Percentiles rank a stretch among this genome's conserved stretches.
phyloP scores from a whole-genome alignment of 2,329 filamentous ascomycete species.

The Fusarium lyarnte region DNA sequence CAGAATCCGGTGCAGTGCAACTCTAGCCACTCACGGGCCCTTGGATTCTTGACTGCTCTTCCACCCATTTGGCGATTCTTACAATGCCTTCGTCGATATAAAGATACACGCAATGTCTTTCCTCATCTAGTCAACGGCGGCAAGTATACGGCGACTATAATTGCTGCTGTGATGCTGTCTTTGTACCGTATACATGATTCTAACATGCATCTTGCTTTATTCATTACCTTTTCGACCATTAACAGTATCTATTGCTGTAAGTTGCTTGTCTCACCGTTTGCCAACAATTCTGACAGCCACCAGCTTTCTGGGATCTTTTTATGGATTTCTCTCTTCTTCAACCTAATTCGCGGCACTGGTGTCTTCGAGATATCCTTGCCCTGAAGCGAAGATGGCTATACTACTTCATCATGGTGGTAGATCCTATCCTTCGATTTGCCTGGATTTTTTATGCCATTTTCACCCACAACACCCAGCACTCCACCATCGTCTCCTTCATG shows the following conservation, averaged over 20 bases:
- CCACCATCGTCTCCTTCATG: constrained; percentile 81
- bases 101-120: constrained; percentile 86
- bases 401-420: constrained; percentile 83
- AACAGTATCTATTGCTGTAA: constrained; percentile 85
- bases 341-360: constrained; percentile 70
- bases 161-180: constrained; percentile 80
- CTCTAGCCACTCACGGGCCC: constrained; percentile 80
- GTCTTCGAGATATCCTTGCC: constrained; percentile 80
- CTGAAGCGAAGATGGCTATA: constrained; percentile 85
- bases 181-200: constrained; percentile 80
- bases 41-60: constrained; percentile 86
- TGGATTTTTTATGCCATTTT: constrained; percentile 96
- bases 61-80: constrained; percentile 91
- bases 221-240: constrained; percentile 81
- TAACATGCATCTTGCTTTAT: constrained; percentile 69
- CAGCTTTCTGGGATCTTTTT: constrained; percentile 88
- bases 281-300: background rate
- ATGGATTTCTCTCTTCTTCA: constrained; percentile 98
- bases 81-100: constrained; percentile 90
- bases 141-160: constrained; percentile 88
- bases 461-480: constrained; percentile 81
- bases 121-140: constrained; percentile 92
- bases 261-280: constrained; percentile 41
- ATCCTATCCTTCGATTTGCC: constrained; percentile 87
- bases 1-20: constrained; percentile 79